Evolutionary conservation across 1,284 basidiomycete species (phyloP).

Genomic region (Ustilago loliicola): DNA sequence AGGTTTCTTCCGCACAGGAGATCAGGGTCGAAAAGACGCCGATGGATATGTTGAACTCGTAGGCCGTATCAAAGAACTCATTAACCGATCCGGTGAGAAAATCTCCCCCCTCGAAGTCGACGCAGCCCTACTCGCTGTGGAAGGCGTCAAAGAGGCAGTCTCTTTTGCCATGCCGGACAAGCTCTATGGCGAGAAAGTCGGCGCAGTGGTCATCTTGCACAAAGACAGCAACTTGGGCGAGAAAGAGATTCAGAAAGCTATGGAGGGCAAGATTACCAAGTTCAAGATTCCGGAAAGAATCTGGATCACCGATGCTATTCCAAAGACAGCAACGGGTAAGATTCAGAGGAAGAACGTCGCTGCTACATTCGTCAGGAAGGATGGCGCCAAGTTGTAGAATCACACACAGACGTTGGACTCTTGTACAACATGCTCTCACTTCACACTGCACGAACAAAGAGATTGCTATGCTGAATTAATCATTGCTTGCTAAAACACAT

Average conservation of each 20-base stretch:
- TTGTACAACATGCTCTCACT: neutral
- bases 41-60: slow-evolving; percentile 76
- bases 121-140: slow-evolving; percentile 73
- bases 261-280: slow-evolving; percentile 66
- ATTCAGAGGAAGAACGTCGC: slow-evolving; percentile 68
- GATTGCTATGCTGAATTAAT: neutral
- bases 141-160: slow-evolving; percentile 74
- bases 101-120: slow-evolving; percentile 78
- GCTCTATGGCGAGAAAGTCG: slow-evolving; percentile 70
- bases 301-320: slow-evolving; percentile 70
- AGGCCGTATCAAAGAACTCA: slow-evolving; percentile 69
- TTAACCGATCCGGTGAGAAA: slow-evolving; percentile 76
- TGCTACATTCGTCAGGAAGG: slow-evolving; percentile 56
- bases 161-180: slow-evolving; percentile 71
- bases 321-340: slow-evolving; percentile 70
- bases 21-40: slow-evolving; percentile 77
- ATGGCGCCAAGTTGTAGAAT: slow-evolving; percentile 46
- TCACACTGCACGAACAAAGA: neutral
- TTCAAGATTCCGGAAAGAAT: slow-evolving; percentile 71
- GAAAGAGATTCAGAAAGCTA: slow-evolving; percentile 56
- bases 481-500: neutral
- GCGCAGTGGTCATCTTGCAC: slow-evolving; percentile 69
- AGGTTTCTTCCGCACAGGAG: slow-evolving; percentile 76
- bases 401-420: neutral
- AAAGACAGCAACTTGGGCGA: slow-evolving; percentile 47